phyloP scores from a whole-genome alignment of 371 early-diverging fungal genomes.

The Mucor piriformis region DNA sequence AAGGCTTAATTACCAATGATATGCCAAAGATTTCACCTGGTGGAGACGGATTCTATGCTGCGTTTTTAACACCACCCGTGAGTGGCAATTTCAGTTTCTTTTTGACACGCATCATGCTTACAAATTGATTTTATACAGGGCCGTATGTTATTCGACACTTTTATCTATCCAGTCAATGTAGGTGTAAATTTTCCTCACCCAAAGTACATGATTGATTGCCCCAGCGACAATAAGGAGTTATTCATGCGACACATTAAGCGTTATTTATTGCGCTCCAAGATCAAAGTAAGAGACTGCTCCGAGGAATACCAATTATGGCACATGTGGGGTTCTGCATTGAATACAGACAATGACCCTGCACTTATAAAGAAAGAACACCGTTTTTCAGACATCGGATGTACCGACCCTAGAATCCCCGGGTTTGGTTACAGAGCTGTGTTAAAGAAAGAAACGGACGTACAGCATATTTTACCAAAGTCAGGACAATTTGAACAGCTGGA shows the following conservation, averaged over 20 bases:
- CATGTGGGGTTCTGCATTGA: slow-evolving; percentile 59
- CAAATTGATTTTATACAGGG: slow-evolving; percentile 65
- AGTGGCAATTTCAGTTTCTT: neutral
- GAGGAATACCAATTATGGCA: slow-evolving; percentile 63
- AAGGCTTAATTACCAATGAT: slow-evolving; percentile 90
- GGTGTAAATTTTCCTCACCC: slow-evolving; percentile 69
- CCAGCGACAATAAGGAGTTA: slow-evolving; percentile 47
- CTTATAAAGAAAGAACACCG: slow-evolving; percentile 47
- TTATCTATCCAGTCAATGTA: slow-evolving; percentile 79
- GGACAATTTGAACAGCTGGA: slow-evolving; percentile 48
- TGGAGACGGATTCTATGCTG: slow-evolving; percentile 71
- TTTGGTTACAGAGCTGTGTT: slow-evolving; percentile 66
- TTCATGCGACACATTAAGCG: slow-evolving; percentile 73
- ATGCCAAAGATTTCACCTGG: slow-evolving; percentile 73
- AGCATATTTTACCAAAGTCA: slow-evolving; percentile 20
- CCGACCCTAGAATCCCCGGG: slow-evolving; percentile 59
- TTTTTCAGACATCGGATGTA: slow-evolving; percentile 55
- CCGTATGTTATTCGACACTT: slow-evolving; percentile 87
- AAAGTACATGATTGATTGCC: slow-evolving; percentile 79
- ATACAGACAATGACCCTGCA: slow-evolving; percentile 21
- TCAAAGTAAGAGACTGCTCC: slow-evolving; percentile 68
- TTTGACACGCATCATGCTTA: too few relatives aligned
- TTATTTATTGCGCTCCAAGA: slow-evolving; percentile 80
- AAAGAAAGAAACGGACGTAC: slow-evolving; percentile 27
- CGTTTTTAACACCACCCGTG: slow-evolving; percentile 83